Conservation (phyloP, 305 asterid genomes). For the Fraxinus sp. region DNA sequence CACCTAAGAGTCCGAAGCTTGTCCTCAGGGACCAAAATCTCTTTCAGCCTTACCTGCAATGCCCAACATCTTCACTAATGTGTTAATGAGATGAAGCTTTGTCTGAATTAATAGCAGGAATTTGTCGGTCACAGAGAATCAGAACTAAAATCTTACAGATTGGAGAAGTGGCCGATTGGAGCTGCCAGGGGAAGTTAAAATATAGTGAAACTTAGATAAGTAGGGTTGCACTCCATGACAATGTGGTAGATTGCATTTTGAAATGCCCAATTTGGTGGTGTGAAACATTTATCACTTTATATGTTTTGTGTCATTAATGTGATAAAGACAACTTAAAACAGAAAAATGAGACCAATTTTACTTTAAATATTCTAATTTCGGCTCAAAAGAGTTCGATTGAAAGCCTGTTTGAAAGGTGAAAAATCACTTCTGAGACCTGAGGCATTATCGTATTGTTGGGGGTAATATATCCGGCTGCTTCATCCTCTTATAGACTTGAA, state of each 20-base stretch:
- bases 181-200: not conserved
- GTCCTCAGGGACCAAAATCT: not conserved
- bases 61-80: not conserved
- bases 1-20: not conserved
- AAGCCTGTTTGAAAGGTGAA: conserved; percentile 1
- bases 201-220: not conserved
- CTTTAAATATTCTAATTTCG: not conserved
- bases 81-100: not conserved
- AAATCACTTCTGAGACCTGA: not conserved
- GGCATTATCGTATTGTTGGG: not conserved
- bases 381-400: not conserved
- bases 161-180: not conserved
- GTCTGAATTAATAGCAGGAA: not conserved
- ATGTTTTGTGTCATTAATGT: not conserved
- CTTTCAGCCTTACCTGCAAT: not conserved
- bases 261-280: not conserved
- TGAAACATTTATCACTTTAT: not conserved
- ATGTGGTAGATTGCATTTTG: not conserved
- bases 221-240: not conserved
- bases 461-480: conserved; percentile 10
- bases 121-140: not conserved
- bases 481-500: conserved; percentile 1
- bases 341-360: not conserved
- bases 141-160: not conserved
- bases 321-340: not conserved